These are phyloP conservation scores for Hemisphaericaspora xylofermentans DNA, from an alignment of 1,139 yeast species.

Conservation along the genomic window DNA sequence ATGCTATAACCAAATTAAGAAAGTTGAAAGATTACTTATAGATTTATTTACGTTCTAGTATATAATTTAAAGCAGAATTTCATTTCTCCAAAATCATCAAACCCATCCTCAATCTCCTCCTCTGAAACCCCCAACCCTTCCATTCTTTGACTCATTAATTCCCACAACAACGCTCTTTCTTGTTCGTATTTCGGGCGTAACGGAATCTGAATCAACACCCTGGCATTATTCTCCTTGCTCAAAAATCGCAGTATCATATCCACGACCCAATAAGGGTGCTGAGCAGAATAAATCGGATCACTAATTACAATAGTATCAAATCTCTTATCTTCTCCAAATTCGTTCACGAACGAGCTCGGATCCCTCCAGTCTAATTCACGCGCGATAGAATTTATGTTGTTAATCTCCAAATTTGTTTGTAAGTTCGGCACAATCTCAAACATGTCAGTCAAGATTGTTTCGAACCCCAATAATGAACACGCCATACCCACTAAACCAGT, in stretches of 20 bases:
- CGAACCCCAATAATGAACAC: conserved; percentile 49
- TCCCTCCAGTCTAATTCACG: conserved; percentile 76
- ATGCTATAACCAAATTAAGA: conserved; percentile 75
- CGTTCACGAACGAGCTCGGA: conserved; percentile 41
- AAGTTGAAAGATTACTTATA: conserved; percentile 64
- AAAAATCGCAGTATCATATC: conserved; percentile 52
- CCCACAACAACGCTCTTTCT: conserved; percentile 65
- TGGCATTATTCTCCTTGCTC: conserved; percentile 18
- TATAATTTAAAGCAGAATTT: conserved; percentile 54
- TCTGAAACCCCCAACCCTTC: conserved; percentile 32
- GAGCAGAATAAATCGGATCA: conserved; percentile 84
- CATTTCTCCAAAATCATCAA: conserved; percentile 84
- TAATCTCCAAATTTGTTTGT: conserved; percentile 52
- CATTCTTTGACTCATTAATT: conserved; percentile 37
- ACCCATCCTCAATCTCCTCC: conserved; percentile 53
- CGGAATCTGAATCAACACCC: conserved; percentile 73
- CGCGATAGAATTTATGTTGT: conserved; percentile 39
- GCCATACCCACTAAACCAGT: conserved; percentile 88
- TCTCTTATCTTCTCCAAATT: conserved; percentile 16
- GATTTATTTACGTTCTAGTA: conserved; percentile 2
- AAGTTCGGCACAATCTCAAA: conserved; percentile 75
- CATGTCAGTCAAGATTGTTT: conserved; percentile 70
- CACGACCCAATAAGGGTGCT: conserved; percentile 75
- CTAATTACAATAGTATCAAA: conserved; percentile 69
- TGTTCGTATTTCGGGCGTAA: conserved; percentile 62